A percentile compares a stretch with the other conserved stretches of the same genome.
Conservation (phyloP, 768 basidiomycete species). For the Kwoniella botswanensis region DNA sequence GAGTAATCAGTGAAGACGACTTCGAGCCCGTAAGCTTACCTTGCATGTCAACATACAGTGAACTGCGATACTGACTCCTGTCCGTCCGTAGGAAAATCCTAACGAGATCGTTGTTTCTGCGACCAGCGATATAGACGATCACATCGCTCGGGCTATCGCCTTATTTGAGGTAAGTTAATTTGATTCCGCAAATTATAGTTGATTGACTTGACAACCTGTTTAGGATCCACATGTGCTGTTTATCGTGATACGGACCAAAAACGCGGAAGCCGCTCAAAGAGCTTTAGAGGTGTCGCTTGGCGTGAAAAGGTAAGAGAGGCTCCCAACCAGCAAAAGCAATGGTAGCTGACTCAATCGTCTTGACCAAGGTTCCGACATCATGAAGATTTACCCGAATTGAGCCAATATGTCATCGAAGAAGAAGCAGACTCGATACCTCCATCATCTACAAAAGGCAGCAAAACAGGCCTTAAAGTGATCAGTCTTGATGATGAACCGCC, state of each 20-base stretch:
- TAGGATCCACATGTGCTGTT: constrained; percentile 53
- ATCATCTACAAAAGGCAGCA: background rate
- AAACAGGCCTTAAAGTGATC: constrained; percentile 49
- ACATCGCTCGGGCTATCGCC: constrained; percentile 43
- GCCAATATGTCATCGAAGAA: constrained; percentile 57
- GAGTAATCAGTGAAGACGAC: constrained; percentile 47
- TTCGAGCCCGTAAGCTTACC: constrained; percentile 42
- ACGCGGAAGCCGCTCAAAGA: constrained; percentile 38
- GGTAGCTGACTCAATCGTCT: background rate
- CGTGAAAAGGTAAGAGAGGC: constrained; percentile 44
- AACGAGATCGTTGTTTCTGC: constrained; percentile 53
- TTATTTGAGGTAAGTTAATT: constrained; percentile 41
- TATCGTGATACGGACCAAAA: constrained; percentile 49
- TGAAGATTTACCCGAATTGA: constrained; percentile 47
- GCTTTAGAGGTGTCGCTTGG: constrained; percentile 54
- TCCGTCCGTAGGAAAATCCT: constrained; percentile 30
- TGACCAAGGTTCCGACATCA: constrained; percentile 51
- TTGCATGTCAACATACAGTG: background rate
- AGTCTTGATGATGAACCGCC: constrained; percentile 46
- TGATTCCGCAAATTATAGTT: background rate
- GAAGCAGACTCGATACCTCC: constrained; percentile 13
- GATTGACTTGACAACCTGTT: no score
- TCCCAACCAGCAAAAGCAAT: background rate
- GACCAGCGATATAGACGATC: constrained; percentile 39
- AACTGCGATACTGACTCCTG: background rate